Percentiles rank a stretch among this genome's conserved stretches.
phyloP scores from a whole-genome alignment of 192 early-diverging fungal genomes.

The Pilobolus umbonatus region DNA sequence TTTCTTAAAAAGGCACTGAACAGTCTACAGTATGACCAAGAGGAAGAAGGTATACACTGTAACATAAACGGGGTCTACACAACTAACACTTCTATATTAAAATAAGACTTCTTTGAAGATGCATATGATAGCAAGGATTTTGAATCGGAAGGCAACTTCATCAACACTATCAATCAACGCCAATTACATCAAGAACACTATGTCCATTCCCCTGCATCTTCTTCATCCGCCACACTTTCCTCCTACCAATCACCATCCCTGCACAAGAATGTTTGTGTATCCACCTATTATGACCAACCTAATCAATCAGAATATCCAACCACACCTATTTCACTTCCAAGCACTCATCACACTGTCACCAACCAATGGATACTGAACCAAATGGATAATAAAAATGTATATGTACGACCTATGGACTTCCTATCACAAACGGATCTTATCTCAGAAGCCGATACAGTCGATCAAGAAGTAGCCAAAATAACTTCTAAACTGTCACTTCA shows the following conservation, averaged over 20 bases:
- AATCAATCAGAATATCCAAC: conserved; percentile 17
- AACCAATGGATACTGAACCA: conserved; percentile 7
- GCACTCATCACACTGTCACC: conserved; percentile 2
- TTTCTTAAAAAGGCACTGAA: conserved; percentile 14
- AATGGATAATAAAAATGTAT: background rate
- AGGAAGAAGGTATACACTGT: conserved; percentile 4
- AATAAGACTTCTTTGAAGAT: conserved; percentile 5
- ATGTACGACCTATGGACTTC: conserved; percentile 16
- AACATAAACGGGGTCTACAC: background rate
- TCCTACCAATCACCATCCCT: conserved; percentile 1
- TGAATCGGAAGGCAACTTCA: background rate
- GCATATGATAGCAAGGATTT: conserved; percentile 6
- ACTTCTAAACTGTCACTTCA: conserved; percentile 6
- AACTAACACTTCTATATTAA: background rate
- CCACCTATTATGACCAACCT: too few relatives aligned
- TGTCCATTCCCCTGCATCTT: background rate
- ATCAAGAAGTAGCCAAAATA: conserved; percentile 21
- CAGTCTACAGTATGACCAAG: conserved; percentile 3
- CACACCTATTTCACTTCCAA: conserved; percentile 17
- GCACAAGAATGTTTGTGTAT: background rate
- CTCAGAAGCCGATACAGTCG: conserved; percentile 21
- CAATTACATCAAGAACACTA: conserved; percentile 1
- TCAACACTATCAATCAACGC: background rate
- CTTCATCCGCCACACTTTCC: background rate
- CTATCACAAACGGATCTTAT: background rate